A percentile compares a stretch with the other conserved stretches of the same genome.
Evolutionary conservation across 2,329 filamentous ascomycete genomes (phyloP).

Genomic region (Colletotrichum caudatum): DNA sequence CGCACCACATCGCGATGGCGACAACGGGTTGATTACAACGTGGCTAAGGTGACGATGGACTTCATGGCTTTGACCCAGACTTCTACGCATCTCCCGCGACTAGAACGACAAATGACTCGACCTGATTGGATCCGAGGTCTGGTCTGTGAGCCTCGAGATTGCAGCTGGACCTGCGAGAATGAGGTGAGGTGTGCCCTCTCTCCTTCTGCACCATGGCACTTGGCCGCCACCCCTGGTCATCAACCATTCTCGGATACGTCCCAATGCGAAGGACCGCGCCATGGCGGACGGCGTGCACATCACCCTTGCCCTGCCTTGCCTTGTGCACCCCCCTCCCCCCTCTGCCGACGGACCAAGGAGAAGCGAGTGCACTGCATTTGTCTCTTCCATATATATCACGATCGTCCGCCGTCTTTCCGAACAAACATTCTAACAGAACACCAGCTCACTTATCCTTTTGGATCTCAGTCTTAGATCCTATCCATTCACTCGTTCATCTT

Average conservation of each 20-base stretch:
- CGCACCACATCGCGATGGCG: constrained; percentile 31
- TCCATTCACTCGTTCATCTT: constrained; percentile 38
- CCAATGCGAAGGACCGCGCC: constrained; percentile 37
- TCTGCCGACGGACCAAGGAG: constrained; percentile 17
- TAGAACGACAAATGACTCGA: constrained; percentile 30
- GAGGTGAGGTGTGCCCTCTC: background rate
- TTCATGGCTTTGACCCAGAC: constrained; percentile 39
- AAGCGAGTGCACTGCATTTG: constrained; percentile 32
- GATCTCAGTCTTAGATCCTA: constrained; percentile 39
- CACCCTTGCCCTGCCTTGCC: constrained; percentile 32
- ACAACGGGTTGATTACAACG: constrained; percentile 37
- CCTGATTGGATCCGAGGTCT: constrained; percentile 29
- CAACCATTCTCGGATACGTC: constrained; percentile 32
- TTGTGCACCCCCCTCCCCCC: constrained; percentile 20
- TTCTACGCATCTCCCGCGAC: constrained; percentile 28
- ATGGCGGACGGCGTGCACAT: constrained; percentile 35
- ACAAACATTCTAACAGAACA: constrained; percentile 2
- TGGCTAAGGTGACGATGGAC: constrained; percentile 32
- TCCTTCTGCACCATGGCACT: constrained; percentile 16
- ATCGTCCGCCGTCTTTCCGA: constrained; percentile 32
- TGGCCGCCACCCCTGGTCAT: constrained; percentile 31
- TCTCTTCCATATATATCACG: constrained; percentile 41
- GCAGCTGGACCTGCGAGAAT: constrained; percentile 30
- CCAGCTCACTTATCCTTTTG: constrained; percentile 29
- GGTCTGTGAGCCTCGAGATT: constrained; percentile 35